Evolutionary conservation across 1,284 basidiomycete genomes (phyloP).

Genomic region (Cryptococcus maquisensis): DNA sequence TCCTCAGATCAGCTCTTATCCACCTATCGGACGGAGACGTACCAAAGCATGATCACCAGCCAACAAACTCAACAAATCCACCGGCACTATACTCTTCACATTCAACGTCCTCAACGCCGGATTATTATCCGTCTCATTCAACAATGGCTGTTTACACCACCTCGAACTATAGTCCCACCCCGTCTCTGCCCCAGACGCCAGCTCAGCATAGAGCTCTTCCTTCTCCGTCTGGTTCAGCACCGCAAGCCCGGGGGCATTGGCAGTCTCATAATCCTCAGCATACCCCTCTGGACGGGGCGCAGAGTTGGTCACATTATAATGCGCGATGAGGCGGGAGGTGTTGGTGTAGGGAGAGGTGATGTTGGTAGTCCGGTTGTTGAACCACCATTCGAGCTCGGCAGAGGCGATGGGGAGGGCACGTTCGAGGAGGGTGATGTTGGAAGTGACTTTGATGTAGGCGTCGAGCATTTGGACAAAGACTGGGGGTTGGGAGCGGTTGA

Average conservation of each 20-base stretch:
- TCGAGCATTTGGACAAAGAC: constrained; percentile 76
- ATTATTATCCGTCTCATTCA: constrained; percentile 48
- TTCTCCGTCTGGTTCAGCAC: constrained; percentile 60
- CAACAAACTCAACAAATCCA: constrained; percentile 80
- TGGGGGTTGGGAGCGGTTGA: constrained; percentile 86
- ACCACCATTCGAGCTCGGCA: constrained; percentile 78
- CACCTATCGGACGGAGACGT: constrained; percentile 39
- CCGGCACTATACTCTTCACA: constrained; percentile 63
- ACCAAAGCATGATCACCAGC: constrained; percentile 57
- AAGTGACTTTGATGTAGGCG: constrained; percentile 58
- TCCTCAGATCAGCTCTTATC: neutral
- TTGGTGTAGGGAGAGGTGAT: constrained; percentile 71
- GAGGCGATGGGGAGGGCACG: constrained; percentile 63
- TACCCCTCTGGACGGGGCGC: constrained; percentile 79
- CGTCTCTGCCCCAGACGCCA: constrained; percentile 81
- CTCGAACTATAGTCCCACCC: constrained; percentile 53
- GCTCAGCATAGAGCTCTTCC: constrained; percentile 73
- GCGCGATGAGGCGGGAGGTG: constrained; percentile 61
- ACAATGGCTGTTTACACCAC: constrained; percentile 54
- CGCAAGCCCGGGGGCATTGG: constrained; percentile 58
- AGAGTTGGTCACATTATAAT: constrained; percentile 69
- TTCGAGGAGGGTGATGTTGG: constrained; percentile 61
- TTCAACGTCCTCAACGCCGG: constrained; percentile 68
- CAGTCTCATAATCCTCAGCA: constrained; percentile 67
- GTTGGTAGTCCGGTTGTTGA: constrained; percentile 64